Base-by-base conservation (phyloP, 139 green algal genomes). In the Spirogloea muscicola region DNA sequence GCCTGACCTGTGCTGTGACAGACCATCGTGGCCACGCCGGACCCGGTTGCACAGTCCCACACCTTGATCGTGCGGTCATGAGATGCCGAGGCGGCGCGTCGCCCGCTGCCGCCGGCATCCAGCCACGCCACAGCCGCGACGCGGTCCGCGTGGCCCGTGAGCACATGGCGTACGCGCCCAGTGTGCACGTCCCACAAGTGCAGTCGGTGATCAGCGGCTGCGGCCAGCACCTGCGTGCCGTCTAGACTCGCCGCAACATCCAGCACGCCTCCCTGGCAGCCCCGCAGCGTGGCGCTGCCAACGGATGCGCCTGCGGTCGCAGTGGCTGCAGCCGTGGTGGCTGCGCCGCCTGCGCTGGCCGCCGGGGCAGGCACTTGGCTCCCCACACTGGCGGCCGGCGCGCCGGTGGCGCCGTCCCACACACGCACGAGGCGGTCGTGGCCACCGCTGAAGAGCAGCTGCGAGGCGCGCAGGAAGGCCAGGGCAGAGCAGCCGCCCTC, bases 1-100 rank as follows among this genome's bases (percentile, higher is more conserved):
- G 58, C 18, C 40, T 84, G 79, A 75, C 76, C 80, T 59, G 68
- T 84, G 76, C 77, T 84, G 36, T 80, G 58, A 51, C 73, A 83
- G 25, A 80, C 33, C 38, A 84, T 36, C 16, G 74, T 84, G 21
- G 66, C 38, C 29, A 84, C 49, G 61, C 63, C 81, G 38, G 59
- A 84, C 2, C 77, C 77, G 27, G 27, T 33, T n/a, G 71, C 65
- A 33, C 80, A 46, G 37, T 84, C 77, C 77, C 77, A 84, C 2
- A 77, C 43, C 42, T 81, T 81, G 25, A 84, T 68, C 6, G 59
- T 84, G 40, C 72, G 72, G 52, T 84, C 77, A 34, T 82, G 55
- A 16, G 77, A 67, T 31, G 60, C 59, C 13, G 49, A 74, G 34
- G 71, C 51, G 4, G 77, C 77, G 25, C 72, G 36, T n/a, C n/a